Evolutionary conservation across 345 rosid species (phyloP).

Genomic region (Dovyalis caffra): DNA sequence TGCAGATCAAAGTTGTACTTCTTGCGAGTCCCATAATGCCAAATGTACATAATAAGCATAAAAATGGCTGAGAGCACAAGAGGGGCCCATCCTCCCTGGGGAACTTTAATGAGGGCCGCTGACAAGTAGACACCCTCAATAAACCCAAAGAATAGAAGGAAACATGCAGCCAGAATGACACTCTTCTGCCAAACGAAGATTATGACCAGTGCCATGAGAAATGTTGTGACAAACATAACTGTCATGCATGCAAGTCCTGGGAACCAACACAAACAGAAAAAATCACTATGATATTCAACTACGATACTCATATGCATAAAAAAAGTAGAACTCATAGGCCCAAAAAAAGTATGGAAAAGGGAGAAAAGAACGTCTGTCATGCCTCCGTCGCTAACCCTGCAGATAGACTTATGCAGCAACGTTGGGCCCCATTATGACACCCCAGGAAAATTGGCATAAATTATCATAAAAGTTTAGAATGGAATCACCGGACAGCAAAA

Average conservation of each 20-base stretch:
- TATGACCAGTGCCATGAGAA: constrained; percentile 87
- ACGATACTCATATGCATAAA: neutral
- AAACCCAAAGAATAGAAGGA: constrained; percentile 68
- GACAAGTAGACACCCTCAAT: constrained; percentile 82
- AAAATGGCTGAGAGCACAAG: constrained; percentile 64
- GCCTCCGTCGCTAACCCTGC: neutral
- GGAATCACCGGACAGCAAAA: neutral
- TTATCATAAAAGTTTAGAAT: neutral
- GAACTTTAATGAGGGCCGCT: constrained; percentile 73
- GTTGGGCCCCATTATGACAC: neutral
- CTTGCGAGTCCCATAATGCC: constrained; percentile 91
- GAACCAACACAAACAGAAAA: constrained; percentile 18
- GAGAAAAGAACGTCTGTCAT: neutral
- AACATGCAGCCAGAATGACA: constrained; percentile 47
- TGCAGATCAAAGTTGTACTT: constrained; percentile 90
- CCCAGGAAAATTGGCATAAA: neutral
- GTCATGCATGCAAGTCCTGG: constrained; percentile 91
- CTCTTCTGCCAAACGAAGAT: constrained; percentile 73
- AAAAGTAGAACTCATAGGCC: neutral
- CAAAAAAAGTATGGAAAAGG: neutral
- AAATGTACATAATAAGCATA: constrained; percentile 75
- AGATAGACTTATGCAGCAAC: neutral
- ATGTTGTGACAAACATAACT: constrained; percentile 82
- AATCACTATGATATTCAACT: constrained; percentile 1
- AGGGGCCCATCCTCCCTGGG: constrained; percentile 92